A percentile compares a stretch with the other conserved stretches of the same genome.
Conservation (phyloP, 2,329 filamentous ascomycete genomes). For the Penicillium digitatum region DNA sequence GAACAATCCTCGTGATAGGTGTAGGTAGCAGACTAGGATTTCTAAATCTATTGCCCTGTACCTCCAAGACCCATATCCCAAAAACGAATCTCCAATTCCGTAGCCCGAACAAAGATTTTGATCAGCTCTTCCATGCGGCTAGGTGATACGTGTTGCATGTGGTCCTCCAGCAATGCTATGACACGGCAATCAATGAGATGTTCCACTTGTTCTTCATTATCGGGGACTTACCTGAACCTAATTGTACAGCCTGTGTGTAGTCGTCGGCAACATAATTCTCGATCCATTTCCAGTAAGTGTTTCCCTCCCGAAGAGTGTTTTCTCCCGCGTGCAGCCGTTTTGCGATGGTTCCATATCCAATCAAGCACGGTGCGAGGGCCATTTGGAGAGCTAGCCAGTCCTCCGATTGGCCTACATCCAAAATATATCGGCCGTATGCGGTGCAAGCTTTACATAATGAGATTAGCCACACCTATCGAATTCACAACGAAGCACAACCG, state of each 20-base stretch:
- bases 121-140: conserved; percentile 75
- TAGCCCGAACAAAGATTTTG: conserved; percentile 81
- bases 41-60: conserved; percentile 4
- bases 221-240: conserved; percentile 59
- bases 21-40: not conserved
- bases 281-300: conserved; percentile 86
- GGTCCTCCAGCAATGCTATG: conserved; percentile 68
- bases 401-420: conserved; percentile 81
- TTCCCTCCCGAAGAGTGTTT: conserved; percentile 59
- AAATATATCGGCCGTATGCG: conserved; percentile 78
- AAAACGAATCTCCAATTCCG: conserved; percentile 70
- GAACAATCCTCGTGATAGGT: not conserved
- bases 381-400: conserved; percentile 86
- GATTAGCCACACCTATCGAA: not conserved
- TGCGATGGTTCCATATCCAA: conserved; percentile 84
- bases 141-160: conserved; percentile 69
- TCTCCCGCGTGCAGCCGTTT: conserved; percentile 62
- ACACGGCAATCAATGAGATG: conserved; percentile 6
- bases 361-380: conserved; percentile 76
- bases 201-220: not conserved
- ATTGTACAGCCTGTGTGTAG: conserved; percentile 67
- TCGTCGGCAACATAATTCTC: conserved; percentile 80
- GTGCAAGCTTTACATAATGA: conserved; percentile 57
- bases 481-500: not conserved
- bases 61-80: conserved; percentile 63